Evolutionary conservation across 1,284 basidiomycete species (phyloP), one percentile per base, ranked within the genome.

Genomic region (Anthracocystis panici-leucophaei): DNA sequence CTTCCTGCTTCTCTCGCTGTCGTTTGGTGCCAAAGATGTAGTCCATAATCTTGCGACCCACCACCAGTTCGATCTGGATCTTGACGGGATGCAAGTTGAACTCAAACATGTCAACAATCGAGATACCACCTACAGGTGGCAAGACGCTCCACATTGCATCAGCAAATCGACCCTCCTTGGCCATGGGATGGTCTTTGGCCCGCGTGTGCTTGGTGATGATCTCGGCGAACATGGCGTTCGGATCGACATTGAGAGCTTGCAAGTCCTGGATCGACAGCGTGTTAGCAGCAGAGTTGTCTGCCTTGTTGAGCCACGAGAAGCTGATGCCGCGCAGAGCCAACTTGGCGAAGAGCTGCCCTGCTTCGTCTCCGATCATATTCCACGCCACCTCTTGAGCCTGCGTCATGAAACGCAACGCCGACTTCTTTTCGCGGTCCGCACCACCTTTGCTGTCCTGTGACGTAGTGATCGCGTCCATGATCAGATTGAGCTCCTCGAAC

Each of bases 331-430:
- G 90, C 59, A 97, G 89, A 18, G 92, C 91, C 51, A 97, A 88
- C 86, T 97, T 97, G 31, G 94, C 91, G 1, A 98, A 88, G 33
- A 95, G 88, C 55, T 91, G 89, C 46, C 89, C 89, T 40, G 76
- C 78, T 23, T 89, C 86, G 60, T 91, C 89, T 72, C 93, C 92
- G 38, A 97, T 87, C 94, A 99, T 97, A 76, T 90, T 90, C 95
- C 95, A 99, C 0, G 93, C 94, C 55, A 99, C 91, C 82, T 95
- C 92, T 10, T 91, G 90, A 0, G 94, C 94, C 6, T 91, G 91
- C 0, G 93, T 91, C 76, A 93, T 91, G 25, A 97, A 86, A 44
- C 93, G 89, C 41, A 95, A 88, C 1, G 94, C 93, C 0, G 92
- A 93, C 79, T 88, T 87, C 52, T 93, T 92, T 68, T 91, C 90